A percentile compares a stretch with the other conserved stretches of the same genome.
Evolutionary conservation across 257 asterid genomes (phyloP).

Genomic region (Solanum habrochaites): DNA sequence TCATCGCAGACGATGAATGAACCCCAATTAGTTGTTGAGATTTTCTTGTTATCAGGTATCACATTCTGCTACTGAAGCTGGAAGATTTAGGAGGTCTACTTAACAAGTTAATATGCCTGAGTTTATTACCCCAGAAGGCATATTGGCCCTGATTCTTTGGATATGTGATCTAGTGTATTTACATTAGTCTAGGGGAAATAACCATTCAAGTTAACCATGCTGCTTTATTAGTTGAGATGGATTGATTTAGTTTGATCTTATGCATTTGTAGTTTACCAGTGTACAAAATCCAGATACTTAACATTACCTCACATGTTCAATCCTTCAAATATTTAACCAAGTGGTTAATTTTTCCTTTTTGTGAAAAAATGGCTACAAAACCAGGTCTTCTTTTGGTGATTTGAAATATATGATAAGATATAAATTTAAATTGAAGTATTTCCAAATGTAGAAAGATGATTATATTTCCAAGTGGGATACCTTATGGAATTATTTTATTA

Average conservation of each 20-base stretch:
- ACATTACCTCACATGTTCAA: neutral
- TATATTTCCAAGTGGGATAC: neutral
- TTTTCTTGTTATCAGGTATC: neutral
- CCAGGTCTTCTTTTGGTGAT: neutral
- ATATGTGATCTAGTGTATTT: slow-evolving; percentile 8
- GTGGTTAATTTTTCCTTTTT: neutral
- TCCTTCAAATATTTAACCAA: neutral
- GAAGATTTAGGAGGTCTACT: neutral
- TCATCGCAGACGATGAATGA: slow-evolving; percentile 75
- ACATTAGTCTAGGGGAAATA: neutral
- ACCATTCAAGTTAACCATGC: neutral
- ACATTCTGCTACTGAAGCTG: neutral
- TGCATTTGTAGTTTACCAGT: neutral
- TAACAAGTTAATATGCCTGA: neutral
- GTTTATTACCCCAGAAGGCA: neutral
- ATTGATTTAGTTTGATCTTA: neutral
- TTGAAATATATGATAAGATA: neutral
- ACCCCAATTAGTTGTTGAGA: neutral
- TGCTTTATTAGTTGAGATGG: neutral
- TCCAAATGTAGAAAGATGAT: neutral
- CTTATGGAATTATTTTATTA: neutral
- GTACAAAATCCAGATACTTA: neutral
- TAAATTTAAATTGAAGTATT: neutral
- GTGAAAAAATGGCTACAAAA: neutral
- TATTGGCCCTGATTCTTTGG: neutral